These are phyloP conservation scores for Gossypium rotundifolium DNA, from an alignment of 345 rosid genomes.

Conservation along the genomic window DNA sequence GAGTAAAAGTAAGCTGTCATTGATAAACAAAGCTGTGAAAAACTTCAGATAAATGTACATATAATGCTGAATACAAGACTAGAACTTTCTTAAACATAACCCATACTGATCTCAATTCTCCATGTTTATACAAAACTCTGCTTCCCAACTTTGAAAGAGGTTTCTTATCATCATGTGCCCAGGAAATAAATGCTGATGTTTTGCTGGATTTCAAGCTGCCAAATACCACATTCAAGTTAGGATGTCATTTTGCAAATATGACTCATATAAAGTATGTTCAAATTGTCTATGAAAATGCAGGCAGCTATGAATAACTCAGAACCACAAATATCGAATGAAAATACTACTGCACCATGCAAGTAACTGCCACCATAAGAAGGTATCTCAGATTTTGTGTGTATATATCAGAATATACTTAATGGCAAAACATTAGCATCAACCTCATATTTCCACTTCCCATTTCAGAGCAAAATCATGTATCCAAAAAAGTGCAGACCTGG, in stretches of 20 bases:
- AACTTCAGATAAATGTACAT: neutral
- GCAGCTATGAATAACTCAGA: neutral
- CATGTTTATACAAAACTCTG: constrained; percentile 2
- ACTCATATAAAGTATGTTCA: neutral
- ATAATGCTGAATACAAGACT: neutral
- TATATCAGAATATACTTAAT: neutral
- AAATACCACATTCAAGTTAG: constrained; percentile 1
- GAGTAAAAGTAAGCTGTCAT: neutral
- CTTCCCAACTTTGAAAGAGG: neutral
- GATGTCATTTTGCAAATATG: neutral
- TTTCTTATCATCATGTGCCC: neutral
- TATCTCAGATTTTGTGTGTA: neutral
- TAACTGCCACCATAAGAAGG: neutral
- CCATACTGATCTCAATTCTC: neutral
- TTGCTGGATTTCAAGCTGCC: constrained; percentile 5
- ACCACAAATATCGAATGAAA: neutral
- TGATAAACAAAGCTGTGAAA: neutral
- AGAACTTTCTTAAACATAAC: neutral
- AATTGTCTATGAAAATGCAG: neutral
- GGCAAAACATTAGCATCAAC: neutral
- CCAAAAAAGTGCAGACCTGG: neutral
- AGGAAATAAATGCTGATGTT: neutral
- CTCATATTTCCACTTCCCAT: neutral
- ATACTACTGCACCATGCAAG: neutral
- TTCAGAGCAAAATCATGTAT: neutral